Percentiles rank a stretch among this genome's conserved stretches.
Evolutionary conservation across 2,329 filamentous ascomycete species (phyloP).

Genomic region (Pseudovirgaria hyperparasitica): DNA sequence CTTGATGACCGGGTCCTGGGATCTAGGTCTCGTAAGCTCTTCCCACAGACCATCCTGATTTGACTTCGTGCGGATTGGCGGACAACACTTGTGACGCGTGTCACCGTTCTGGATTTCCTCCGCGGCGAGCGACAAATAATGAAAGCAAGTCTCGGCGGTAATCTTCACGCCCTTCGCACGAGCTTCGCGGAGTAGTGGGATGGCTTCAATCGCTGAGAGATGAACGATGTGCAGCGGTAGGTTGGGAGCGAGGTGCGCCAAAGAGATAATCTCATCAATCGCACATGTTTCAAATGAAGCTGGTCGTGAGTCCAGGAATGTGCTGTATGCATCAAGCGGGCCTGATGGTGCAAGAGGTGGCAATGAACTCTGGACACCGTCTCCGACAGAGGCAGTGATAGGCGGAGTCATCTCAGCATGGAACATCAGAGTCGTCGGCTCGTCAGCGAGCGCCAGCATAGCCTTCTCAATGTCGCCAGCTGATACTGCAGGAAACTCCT

Average conservation of each 20-base stretch:
- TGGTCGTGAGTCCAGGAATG: constrained; percentile 84
- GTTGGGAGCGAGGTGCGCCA: constrained; percentile 66
- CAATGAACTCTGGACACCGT: constrained; percentile 56
- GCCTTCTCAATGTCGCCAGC: constrained; percentile 65
- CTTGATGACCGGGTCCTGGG: constrained; percentile 64
- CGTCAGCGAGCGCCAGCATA: constrained; percentile 67
- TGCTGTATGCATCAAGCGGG: constrained; percentile 65
- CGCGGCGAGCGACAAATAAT: constrained; percentile 75
- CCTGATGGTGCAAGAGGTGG: constrained; percentile 60
- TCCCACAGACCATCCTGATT: constrained; percentile 84
- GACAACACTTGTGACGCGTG: constrained; percentile 89
- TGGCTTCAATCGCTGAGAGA: constrained; percentile 76
- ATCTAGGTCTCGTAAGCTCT: constrained; percentile 49
- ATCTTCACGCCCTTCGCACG: constrained; percentile 65
- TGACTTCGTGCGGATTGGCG: constrained; percentile 66
- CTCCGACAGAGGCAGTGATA: constrained; percentile 64
- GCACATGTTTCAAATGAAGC: constrained; percentile 85
- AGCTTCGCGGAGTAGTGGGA: constrained; percentile 66
- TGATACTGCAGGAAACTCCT: constrained; percentile 90
- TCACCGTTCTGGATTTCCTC: constrained; percentile 76
- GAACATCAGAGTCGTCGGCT: constrained; percentile 92
- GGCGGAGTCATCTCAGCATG: constrained; percentile 98
- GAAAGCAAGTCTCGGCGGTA: constrained; percentile 91
- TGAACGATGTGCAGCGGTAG: constrained; percentile 90
- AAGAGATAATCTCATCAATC: constrained; percentile 70